A percentile compares a stretch with the other conserved stretches of the same genome.
These are phyloP conservation scores for Skeletonema menzelii DNA, from an alignment of 108 stramenopile genomes.

Conservation along the genomic window DNA sequence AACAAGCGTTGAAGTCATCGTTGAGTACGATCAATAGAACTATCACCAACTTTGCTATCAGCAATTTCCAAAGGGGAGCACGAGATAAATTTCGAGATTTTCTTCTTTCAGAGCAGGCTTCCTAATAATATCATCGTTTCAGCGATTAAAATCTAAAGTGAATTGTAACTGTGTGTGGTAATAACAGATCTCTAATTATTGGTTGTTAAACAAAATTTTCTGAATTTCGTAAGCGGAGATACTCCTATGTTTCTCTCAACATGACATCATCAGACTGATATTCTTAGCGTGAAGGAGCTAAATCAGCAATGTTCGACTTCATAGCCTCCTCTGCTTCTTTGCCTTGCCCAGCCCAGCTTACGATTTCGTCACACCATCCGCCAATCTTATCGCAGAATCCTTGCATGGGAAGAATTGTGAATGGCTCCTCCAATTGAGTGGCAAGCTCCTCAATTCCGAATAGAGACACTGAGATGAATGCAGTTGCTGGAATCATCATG, in stretches of 20 bases:
- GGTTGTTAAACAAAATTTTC: background rate
- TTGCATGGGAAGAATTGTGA: slow-evolving; percentile 75
- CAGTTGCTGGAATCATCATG: slow-evolving; percentile 60
- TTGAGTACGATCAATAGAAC: slow-evolving; percentile 66
- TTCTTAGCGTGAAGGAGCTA: slow-evolving; percentile 7
- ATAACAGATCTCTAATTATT: background rate
- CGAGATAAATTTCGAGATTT: slow-evolving; percentile 52
- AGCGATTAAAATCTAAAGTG: background rate
- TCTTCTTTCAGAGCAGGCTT: slow-evolving; percentile 6
- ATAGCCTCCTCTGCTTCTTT: slow-evolving; percentile 1
- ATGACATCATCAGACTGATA: background rate
- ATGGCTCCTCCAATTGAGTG: slow-evolving; percentile 79
- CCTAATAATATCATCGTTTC: background rate
- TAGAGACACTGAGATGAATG: slow-evolving; percentile 49
- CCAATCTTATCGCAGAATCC: slow-evolving; percentile 67
- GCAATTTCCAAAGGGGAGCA: slow-evolving; percentile 68
- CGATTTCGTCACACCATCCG: slow-evolving; percentile 56
- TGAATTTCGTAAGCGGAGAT: too few species aligned
- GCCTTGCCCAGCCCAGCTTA: slow-evolving; percentile 31
- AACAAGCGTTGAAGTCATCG: slow-evolving; percentile 55
- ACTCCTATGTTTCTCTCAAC: too few species aligned
- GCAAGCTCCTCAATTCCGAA: slow-evolving; percentile 79
- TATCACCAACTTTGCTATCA: slow-evolving; percentile 65
- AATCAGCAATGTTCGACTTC: background rate
- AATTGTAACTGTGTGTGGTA: background rate